Percentiles rank a stretch among this genome's conserved stretches.
Evolutionary conservation across 1,139 yeast species (phyloP).

Genomic region (Yamadazyma atlantica): DNA sequence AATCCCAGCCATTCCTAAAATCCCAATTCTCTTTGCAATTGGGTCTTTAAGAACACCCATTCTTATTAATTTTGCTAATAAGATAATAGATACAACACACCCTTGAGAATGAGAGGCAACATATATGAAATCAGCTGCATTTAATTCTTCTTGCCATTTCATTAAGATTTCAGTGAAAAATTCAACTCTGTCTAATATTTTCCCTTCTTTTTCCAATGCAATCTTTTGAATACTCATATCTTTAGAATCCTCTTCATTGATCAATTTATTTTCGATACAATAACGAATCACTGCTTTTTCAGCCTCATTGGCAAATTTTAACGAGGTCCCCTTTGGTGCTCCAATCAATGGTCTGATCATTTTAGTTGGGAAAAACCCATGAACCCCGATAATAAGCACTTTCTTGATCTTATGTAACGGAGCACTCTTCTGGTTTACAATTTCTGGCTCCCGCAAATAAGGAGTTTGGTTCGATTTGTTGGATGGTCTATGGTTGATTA

Average conservation of each 20-base stretch:
- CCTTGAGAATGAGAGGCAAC: constrained; percentile 97
- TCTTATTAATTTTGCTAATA: constrained; percentile 69
- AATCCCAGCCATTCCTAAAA: constrained; percentile 93
- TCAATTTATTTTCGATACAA: constrained; percentile 57
- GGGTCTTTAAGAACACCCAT: constrained; percentile 60
- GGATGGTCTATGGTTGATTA: constrained; percentile 31
- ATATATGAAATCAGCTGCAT: constrained; percentile 78
- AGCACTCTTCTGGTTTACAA: constrained; percentile 31
- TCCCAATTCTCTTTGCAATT: constrained; percentile 56
- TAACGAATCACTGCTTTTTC: constrained; percentile 74
- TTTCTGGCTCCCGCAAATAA: constrained; percentile 20
- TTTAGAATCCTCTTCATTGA: constrained; percentile 35
- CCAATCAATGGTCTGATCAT: constrained; percentile 74
- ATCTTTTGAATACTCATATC: constrained; percentile 76
- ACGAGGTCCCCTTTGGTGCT: constrained; percentile 36
- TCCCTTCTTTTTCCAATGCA: constrained; percentile 92
- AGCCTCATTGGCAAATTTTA: constrained; percentile 65
- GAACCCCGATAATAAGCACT: constrained; percentile 76
- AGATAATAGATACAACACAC: constrained; percentile 82
- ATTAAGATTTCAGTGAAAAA: constrained; percentile 71
- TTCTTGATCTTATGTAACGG: constrained; percentile 41
- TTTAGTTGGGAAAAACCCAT: constrained; percentile 54
- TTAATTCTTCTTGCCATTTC: constrained; percentile 70
- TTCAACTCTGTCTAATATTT: constrained; percentile 79
- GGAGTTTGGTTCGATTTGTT: constrained; percentile 8